Conservation (phyloP, 768 basidiomycete species). For the Leccinum boreale region DNA sequence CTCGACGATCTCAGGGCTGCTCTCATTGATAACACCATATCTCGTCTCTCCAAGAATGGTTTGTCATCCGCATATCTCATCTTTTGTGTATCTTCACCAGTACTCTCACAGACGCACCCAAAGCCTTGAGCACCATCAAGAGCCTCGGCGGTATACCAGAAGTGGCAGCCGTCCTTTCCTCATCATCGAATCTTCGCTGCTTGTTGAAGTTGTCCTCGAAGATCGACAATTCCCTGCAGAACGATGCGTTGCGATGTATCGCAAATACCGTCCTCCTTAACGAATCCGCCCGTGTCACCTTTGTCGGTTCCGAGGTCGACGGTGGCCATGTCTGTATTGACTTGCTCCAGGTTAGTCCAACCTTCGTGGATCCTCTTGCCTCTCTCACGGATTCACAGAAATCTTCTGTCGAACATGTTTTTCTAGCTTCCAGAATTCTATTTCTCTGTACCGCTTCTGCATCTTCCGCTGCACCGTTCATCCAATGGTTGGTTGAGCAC, state of each 20-base stretch:
- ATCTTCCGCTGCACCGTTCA: slow-evolving; percentile 41
- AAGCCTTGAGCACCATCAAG: slow-evolving; percentile 70
- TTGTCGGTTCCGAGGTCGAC: slow-evolving; percentile 55
- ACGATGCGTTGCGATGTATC: slow-evolving; percentile 70
- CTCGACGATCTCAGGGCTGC: slow-evolving; percentile 54
- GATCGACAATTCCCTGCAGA: slow-evolving; percentile 56
- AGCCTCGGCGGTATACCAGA: slow-evolving; percentile 67
- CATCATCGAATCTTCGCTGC: slow-evolving; percentile 50
- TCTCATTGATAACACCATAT: slow-evolving; percentile 36
- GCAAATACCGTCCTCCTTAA: slow-evolving; percentile 78
- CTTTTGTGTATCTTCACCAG: not conserved
- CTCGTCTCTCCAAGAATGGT: slow-evolving; percentile 58
- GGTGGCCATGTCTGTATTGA: slow-evolving; percentile 57
- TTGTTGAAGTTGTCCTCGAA: slow-evolving; percentile 49
- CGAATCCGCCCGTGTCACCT: slow-evolving; percentile 55
- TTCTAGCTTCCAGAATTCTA: slow-evolving; percentile 72
- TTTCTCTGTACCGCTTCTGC: slow-evolving; percentile 66
- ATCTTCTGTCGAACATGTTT: slow-evolving; percentile 62
- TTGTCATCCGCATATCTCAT: slow-evolving; percentile 8
- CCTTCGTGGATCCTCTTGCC: slow-evolving; percentile 11
- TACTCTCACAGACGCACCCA: slow-evolving; percentile 52
- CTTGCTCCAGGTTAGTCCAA: slow-evolving; percentile 53
- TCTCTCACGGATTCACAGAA: slow-evolving; percentile 42
- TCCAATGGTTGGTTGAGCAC: slow-evolving; percentile 62
- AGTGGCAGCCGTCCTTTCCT: slow-evolving; percentile 61